These are phyloP conservation scores for Trichophyton equinum DNA, from an alignment of 2,329 filamentous ascomycete species.

Conservation along the genomic window DNA sequence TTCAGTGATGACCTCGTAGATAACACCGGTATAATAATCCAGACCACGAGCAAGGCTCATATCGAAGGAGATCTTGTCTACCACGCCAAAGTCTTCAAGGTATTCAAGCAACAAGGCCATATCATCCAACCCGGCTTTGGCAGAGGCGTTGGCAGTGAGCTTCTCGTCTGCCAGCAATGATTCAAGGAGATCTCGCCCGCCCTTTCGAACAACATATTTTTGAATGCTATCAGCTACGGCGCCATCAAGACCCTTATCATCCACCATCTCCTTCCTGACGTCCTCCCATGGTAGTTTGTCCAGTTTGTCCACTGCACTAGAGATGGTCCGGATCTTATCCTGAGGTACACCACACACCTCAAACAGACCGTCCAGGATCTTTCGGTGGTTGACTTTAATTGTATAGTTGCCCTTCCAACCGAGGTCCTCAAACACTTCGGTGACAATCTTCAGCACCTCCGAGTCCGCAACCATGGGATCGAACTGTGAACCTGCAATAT, in stretches of 20 bases:
- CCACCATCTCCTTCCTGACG: conserved; percentile 83
- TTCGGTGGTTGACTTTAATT: conserved; percentile 91
- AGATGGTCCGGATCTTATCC: conserved; percentile 80
- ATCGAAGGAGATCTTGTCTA: conserved; percentile 72
- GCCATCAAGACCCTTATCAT: conserved; percentile 69
- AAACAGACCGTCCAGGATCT: conserved; percentile 87
- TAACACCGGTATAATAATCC: conserved; percentile 86
- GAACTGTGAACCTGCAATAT: conserved; percentile 69
- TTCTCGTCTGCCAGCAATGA: conserved; percentile 55
- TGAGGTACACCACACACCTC: conserved; percentile 77
- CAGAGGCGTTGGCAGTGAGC: conserved; percentile 57
- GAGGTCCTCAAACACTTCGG: conserved; percentile 72
- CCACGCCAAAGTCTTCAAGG: conserved; percentile 61
- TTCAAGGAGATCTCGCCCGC: conserved; percentile 59
- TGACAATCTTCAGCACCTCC: conserved; percentile 72
- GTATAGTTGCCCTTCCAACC: conserved; percentile 63
- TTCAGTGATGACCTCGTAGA: conserved; percentile 80
- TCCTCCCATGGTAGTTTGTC: conserved; percentile 87
- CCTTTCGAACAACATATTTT: conserved; percentile 67
- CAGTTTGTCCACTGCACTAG: conserved; percentile 87
- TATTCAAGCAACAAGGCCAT: conserved; percentile 72
- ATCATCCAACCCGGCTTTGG: conserved; percentile 68
- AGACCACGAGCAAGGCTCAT: conserved; percentile 78
- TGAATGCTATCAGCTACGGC: conserved; percentile 79
- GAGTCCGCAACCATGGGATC: conserved; percentile 88